These are phyloP conservation scores for Coccomyxa subellipsoidea DNA, from an alignment of 163 green algal genomes.

Conservation along the genomic window DNA sequence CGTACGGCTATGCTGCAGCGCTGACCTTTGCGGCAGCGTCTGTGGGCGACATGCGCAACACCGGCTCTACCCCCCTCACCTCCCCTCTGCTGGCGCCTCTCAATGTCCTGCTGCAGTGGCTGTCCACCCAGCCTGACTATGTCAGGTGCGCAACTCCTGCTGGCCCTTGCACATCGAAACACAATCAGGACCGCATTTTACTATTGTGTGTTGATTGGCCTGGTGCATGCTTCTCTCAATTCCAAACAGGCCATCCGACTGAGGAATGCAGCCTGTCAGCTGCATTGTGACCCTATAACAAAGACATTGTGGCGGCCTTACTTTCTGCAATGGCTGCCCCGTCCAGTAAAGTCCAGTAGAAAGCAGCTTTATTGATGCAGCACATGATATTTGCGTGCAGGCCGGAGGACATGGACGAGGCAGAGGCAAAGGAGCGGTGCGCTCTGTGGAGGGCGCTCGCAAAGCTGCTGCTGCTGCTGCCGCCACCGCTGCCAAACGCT, in stretches of 20 bases:
- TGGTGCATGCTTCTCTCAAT: no score
- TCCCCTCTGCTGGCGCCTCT: slow-evolving; percentile 34
- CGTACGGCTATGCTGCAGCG: slow-evolving; percentile 17
- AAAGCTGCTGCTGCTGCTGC: slow-evolving; percentile 7
- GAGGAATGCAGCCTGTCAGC: no score
- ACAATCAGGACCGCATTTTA: no score
- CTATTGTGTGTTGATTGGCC: no score
- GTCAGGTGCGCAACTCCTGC: slow-evolving; percentile 16
- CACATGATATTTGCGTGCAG: no score
- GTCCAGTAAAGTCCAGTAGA: no score
- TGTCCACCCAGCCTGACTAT: slow-evolving; percentile 20
- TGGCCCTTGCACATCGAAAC: no score
- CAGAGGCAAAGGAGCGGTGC: not conserved
- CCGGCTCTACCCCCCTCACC: not conserved
- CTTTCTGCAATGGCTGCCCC: no score
- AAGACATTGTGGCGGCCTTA: no score
- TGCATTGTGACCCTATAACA: no score
- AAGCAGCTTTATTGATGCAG: no score
- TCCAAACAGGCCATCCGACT: no score
- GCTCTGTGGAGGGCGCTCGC: not conserved
- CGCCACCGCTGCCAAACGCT: not conserved
- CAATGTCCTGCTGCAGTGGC: slow-evolving; percentile 46
- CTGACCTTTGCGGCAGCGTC: slow-evolving; percentile 11
- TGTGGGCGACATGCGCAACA: not conserved
- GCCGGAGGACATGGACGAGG: not conserved